These are phyloP conservation scores for Blastocystis sp. DNA, from an alignment of 352 stramenopile genomes.

Conservation along the genomic window DNA sequence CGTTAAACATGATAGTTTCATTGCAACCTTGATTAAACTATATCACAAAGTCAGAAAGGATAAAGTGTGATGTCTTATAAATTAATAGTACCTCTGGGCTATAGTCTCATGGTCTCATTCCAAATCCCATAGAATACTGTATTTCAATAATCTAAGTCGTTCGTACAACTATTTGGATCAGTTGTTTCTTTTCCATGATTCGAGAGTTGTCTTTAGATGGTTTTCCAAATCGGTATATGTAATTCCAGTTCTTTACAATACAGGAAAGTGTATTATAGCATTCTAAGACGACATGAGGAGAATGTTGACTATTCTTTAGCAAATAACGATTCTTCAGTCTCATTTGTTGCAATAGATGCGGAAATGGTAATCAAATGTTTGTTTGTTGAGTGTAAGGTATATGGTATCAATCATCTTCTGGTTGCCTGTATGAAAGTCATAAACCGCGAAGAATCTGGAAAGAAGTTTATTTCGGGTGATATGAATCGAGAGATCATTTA, in stretches of 20 bases:
- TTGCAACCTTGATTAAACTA: too few relatives aligned
- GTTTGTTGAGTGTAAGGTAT: not conserved
- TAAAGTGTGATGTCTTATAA: not conserved
- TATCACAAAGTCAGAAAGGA: too few relatives aligned
- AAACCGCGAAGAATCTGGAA: slow-evolving; percentile 41
- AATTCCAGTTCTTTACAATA: not conserved
- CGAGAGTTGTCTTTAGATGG: not conserved
- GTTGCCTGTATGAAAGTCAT: slow-evolving; percentile 46
- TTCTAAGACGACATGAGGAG: not conserved
- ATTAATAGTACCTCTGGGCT: not conserved
- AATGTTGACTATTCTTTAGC: not conserved
- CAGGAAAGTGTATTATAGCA: not conserved
- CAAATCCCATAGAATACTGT: too few relatives aligned
- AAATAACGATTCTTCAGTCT: not conserved
- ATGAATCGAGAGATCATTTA: slow-evolving; percentile 49
- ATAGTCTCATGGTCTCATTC: not conserved
- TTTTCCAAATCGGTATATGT: slow-evolving; percentile 5
- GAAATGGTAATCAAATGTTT: slow-evolving; percentile 25
- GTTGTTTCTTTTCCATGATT: not conserved
- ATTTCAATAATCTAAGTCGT: too few relatives aligned
- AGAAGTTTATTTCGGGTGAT: slow-evolving; percentile 52
- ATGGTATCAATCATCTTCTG: slow-evolving; percentile 33
- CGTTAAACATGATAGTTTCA: too few relatives aligned
- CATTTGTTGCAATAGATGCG: slow-evolving; percentile 28
- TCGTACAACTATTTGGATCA: too few relatives aligned